A percentile compares a stretch with the other conserved stretches of the same genome.
Evolutionary conservation across 306 rosid genomes (phyloP).

Genomic region (Benincasa hispida): DNA sequence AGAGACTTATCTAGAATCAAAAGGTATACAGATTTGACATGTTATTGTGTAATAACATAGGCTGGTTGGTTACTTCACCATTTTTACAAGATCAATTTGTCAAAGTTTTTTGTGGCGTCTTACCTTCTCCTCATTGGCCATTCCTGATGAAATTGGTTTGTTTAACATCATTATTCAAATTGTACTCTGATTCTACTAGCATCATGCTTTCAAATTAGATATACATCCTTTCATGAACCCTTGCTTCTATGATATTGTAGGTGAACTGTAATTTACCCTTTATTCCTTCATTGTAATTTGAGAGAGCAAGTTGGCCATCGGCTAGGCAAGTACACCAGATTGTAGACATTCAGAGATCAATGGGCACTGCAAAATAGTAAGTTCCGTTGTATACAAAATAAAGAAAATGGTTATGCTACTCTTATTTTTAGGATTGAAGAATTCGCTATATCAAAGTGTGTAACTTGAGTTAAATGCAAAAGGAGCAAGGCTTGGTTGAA

Average conservation of each 20-base stretch:
- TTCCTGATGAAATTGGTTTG: not conserved
- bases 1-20: not conserved
- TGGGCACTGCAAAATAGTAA: not conserved
- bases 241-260: not conserved
- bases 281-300: not conserved
- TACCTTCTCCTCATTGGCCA: not conserved
- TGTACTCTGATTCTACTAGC: not conserved
- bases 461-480: constrained; percentile 4
- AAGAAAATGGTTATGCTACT: not conserved
- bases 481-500: constrained; percentile 52
- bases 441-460: not conserved
- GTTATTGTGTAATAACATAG: not conserved
- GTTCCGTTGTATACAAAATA: not conserved
- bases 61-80: not conserved
- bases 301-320: not conserved
- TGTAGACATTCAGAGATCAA: not conserved
- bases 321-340: not conserved
- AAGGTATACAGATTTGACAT: not conserved
- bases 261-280: not conserved
- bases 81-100: not conserved
- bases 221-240: not conserved
- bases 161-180: not conserved
- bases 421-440: not conserved
- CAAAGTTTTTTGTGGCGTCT: not conserved
- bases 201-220: not conserved